Evolutionary conservation across 768 basidiomycete species (phyloP).

Genomic region (Suillus subaureus): DNA sequence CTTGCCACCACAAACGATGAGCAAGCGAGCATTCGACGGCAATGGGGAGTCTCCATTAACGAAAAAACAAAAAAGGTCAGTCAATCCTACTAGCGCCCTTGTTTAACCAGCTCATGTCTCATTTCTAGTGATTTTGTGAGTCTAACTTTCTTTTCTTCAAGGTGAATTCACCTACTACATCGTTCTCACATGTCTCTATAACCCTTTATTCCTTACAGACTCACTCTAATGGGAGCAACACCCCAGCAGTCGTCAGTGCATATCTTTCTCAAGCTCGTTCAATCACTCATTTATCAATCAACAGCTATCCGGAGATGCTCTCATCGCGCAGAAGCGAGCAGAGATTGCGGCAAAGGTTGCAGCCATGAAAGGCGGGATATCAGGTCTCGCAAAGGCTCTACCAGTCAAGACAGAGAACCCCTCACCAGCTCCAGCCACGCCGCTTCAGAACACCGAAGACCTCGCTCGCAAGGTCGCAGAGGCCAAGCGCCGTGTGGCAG

Average conservation of each 20-base stretch:
- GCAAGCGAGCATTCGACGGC: slow-evolving; percentile 63
- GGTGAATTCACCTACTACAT: slow-evolving; percentile 69
- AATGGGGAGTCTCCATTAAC: slow-evolving; percentile 47
- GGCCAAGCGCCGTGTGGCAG: slow-evolving; percentile 81
- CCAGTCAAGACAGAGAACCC: slow-evolving; percentile 28
- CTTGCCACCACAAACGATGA: slow-evolving; percentile 43
- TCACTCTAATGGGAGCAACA: slow-evolving; percentile 45
- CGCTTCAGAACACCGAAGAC: slow-evolving; percentile 56
- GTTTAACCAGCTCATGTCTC: slow-evolving; percentile 15
- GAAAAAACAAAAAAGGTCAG: slow-evolving; percentile 74
- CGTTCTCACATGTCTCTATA: slow-evolving; percentile 70
- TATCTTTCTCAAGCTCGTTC: neutral
- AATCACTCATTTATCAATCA: slow-evolving; percentile 11
- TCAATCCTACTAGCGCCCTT: slow-evolving; percentile 13
- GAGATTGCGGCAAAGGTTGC: slow-evolving; percentile 87
- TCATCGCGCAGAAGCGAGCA: slow-evolving; percentile 82
- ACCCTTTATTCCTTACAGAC: slow-evolving; percentile 60
- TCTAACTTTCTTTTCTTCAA: slow-evolving; percentile 49
- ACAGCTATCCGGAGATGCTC: slow-evolving; percentile 56
- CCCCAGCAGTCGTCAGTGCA: slow-evolving; percentile 47
- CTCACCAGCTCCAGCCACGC: slow-evolving; percentile 41
- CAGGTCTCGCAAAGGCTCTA: slow-evolving; percentile 29
- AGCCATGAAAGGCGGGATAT: slow-evolving; percentile 56
- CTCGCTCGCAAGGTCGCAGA: slow-evolving; percentile 76
- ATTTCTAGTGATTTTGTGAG: slow-evolving; percentile 68